phyloP scores from a whole-genome alignment of 2,329 filamentous ascomycete species.

The Aureobasidium sp. region DNA sequence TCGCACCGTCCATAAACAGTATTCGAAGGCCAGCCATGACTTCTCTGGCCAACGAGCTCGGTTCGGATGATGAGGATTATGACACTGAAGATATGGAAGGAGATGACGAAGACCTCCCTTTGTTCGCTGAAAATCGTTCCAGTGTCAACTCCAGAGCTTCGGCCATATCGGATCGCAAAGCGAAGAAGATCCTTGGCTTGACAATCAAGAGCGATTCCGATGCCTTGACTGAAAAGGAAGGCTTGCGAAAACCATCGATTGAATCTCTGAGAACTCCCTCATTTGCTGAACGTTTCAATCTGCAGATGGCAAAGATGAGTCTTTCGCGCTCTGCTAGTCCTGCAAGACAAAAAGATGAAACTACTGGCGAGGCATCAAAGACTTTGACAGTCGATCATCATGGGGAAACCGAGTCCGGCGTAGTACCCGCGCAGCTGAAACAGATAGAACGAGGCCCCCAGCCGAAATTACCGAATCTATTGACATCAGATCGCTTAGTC shows the following conservation, averaged over 20 bases:
- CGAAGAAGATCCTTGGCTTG: conserved; percentile 37
- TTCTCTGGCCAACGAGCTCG: conserved; percentile 75
- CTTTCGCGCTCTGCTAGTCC: conserved; percentile 6
- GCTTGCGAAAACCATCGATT: not conserved
- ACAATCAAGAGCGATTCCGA: not conserved
- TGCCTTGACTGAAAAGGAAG: not conserved
- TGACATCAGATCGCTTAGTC: not conserved
- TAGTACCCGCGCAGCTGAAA: not conserved
- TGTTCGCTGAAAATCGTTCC: conserved; percentile 42
- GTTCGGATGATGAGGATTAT: conserved; percentile 72
- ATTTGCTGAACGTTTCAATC: not conserved
- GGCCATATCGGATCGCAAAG: conserved; percentile 26
- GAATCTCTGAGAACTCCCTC: conserved; percentile 1
- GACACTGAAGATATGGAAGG: conserved; percentile 47
- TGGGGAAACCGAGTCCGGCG: not conserved
- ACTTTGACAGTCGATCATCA: not conserved
- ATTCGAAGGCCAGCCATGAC: conserved; percentile 1
- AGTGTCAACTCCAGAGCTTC: not conserved
- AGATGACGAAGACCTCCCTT: conserved; percentile 49
- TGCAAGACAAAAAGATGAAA: not conserved
- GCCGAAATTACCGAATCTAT: not conserved
- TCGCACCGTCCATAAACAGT: conserved; percentile 18
- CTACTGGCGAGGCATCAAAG: not conserved
- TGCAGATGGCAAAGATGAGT: not conserved
- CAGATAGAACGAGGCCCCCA: not conserved